Evolutionary conservation across 371 early-diverging fungal genomes (phyloP).

Genomic region (Gilbertella persicaria): DNA sequence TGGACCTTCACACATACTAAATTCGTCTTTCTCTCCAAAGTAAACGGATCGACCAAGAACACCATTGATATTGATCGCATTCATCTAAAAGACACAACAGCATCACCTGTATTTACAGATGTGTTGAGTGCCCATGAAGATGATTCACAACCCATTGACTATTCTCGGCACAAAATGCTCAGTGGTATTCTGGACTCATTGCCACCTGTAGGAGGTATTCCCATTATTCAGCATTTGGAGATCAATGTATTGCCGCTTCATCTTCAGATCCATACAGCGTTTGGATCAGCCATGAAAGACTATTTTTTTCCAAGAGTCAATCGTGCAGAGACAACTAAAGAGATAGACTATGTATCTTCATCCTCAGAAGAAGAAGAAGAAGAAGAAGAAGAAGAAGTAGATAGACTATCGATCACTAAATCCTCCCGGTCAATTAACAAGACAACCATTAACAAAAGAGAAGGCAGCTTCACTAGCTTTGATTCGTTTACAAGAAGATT

Average conservation of each 20-base stretch:
- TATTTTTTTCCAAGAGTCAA: constrained; percentile 73
- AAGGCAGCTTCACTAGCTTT: constrained; percentile 20
- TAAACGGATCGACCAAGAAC: constrained; percentile 63
- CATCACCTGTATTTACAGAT: constrained; percentile 51
- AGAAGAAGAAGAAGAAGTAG: constrained; percentile 1
- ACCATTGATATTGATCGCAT: constrained; percentile 77
- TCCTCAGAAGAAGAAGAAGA: constrained; percentile 5
- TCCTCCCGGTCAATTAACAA: too few relatives aligned
- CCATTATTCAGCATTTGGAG: constrained; percentile 85
- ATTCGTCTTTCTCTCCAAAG: constrained; percentile 55
- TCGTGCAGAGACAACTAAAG: too few relatives aligned
- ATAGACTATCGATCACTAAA: too few relatives aligned
- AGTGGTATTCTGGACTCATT: constrained; percentile 74
- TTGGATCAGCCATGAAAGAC: constrained; percentile 69
- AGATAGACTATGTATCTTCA: too few relatives aligned
- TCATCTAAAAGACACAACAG: constrained; percentile 64
- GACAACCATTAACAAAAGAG: constrained; percentile 5
- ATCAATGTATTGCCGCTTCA: constrained; percentile 78
- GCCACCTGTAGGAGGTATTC: constrained; percentile 86
- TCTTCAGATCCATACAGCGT: constrained; percentile 80
- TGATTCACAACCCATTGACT: constrained; percentile 41
- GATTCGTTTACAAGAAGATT: constrained; percentile 17
- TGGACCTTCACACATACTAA: constrained; percentile 54
- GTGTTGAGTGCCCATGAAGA: constrained; percentile 11
- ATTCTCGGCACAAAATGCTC: constrained; percentile 77